A percentile compares a stretch with the other conserved stretches of the same genome.
phyloP scores from a whole-genome alignment of 306 rosid genomes.

The Lathyrus tuberosus region DNA sequence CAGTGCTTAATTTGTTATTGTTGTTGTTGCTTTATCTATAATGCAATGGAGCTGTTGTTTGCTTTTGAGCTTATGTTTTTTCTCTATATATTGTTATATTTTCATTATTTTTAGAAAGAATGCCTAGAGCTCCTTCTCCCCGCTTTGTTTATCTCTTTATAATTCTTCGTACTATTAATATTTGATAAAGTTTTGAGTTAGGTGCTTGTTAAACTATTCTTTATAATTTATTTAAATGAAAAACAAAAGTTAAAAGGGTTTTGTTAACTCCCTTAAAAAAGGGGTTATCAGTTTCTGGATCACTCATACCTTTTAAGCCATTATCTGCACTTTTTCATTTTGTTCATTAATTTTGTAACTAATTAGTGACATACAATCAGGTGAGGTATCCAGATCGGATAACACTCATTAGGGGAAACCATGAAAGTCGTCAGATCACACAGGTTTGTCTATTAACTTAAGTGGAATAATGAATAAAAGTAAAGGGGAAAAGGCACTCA shows the following conservation, averaged over 20 bases:
- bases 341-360: slow-evolving; percentile 28
- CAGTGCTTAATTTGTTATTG: background rate
- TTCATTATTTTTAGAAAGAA: slow-evolving; percentile 4
- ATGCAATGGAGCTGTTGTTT: slow-evolving; percentile 3
- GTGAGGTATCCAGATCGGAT: slow-evolving; percentile 99
- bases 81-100: background rate
- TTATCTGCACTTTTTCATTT: slow-evolving; percentile 5
- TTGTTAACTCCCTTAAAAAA: background rate
- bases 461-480: background rate
- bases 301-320: slow-evolving; percentile 14
- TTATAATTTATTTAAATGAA: background rate
- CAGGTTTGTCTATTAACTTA: slow-evolving; percentile 64
- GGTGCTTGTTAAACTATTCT: slow-evolving; percentile 6
- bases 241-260: background rate
- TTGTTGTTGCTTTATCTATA: slow-evolving; percentile 10
- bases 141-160: background rate
- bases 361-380: slow-evolving; percentile 53
- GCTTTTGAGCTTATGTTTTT: slow-evolving; percentile 4
- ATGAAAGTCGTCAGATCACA: slow-evolving; percentile 98
- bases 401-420: slow-evolving; percentile 98
- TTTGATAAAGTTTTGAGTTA: background rate
- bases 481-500: background rate
- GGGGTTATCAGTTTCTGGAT: background rate
- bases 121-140: background rate
- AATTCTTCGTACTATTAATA: background rate